These are phyloP conservation scores for Przewalskia tangutica DNA, from an alignment of 257 asterid species.

Conservation along the genomic window DNA sequence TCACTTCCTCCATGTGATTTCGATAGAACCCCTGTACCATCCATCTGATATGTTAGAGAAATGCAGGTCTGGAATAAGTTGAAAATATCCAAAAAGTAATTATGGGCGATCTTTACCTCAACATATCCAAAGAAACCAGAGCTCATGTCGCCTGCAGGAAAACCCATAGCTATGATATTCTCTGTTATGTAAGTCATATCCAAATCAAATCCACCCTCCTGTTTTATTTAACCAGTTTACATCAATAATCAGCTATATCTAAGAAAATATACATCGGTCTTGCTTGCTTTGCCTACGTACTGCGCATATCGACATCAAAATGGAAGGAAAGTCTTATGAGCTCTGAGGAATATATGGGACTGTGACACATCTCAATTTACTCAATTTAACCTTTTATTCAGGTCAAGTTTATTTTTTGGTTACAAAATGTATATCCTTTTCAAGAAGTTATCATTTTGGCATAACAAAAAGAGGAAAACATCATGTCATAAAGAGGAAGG, in stretches of 20 bases:
- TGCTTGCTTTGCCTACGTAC: not conserved
- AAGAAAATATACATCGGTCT: not conserved
- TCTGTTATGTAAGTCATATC: conserved; percentile 87
- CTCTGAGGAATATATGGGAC: not conserved
- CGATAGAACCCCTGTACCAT: conserved; percentile 76
- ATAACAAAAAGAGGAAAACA: not conserved
- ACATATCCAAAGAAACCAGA: conserved; percentile 94
- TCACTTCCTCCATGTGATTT: conserved; percentile 99
- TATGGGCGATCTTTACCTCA: conserved; percentile 46
- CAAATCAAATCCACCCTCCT: conserved; percentile 97
- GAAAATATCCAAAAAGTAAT: not conserved
- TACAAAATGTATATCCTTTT: not conserved
- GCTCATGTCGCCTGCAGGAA: conserved; percentile 97
- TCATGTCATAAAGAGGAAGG: not conserved
- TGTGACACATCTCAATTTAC: not conserved
- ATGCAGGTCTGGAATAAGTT: not conserved
- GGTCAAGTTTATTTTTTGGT: not conserved
- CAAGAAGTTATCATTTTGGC: not conserved
- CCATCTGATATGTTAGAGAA: conserved; percentile 13
- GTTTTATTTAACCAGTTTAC: conserved; percentile 5
- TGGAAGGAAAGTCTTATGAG: not conserved
- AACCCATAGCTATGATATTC: conserved; percentile 92
- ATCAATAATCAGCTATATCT: not conserved
- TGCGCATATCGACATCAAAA: not conserved
- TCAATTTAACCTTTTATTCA: not conserved